These are phyloP conservation scores for Trichosporon sp. DNA, from an alignment of 1,284 basidiomycete genomes.

Conservation along the genomic window DNA sequence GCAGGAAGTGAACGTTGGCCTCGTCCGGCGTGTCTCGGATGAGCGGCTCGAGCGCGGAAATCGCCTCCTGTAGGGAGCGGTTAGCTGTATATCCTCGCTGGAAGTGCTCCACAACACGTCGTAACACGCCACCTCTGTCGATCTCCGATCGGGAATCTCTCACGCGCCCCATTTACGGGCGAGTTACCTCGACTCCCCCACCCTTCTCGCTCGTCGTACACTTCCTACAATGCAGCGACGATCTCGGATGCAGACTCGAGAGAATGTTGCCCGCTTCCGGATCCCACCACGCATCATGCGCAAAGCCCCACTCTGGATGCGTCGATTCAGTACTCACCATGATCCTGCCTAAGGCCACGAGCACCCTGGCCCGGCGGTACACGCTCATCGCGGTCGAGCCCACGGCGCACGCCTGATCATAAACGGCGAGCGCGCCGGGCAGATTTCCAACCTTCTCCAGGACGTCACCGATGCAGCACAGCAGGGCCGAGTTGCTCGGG, in stretches of 20 bases:
- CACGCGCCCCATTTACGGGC: not conserved
- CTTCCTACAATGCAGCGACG: not conserved
- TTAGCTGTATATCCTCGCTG: not conserved
- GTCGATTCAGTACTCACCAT: constrained; percentile 57
- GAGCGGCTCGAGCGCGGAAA: constrained; percentile 71
- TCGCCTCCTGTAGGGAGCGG: constrained; percentile 60
- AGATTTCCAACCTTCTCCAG: constrained; percentile 74
- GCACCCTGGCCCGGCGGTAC: constrained; percentile 82
- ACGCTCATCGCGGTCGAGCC: constrained; percentile 69
- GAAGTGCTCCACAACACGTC: not conserved
- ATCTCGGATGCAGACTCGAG: not conserved
- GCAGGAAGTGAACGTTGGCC: constrained; percentile 87
- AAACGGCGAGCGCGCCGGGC: constrained; percentile 67
- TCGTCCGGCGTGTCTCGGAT: constrained; percentile 73
- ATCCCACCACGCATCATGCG: not conserved
- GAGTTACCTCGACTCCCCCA: not conserved
- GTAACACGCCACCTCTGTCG: not conserved
- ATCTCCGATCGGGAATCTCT: not conserved
- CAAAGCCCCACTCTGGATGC: too few species aligned
- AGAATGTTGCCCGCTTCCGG: not conserved
- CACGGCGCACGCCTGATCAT: constrained; percentile 63
- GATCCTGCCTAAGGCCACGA: constrained; percentile 74
- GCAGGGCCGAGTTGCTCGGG: constrained; percentile 79
- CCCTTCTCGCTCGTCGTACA: not conserved
- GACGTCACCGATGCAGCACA: constrained; percentile 87